phyloP scores from a whole-genome alignment of 2,329 filamentous ascomycete species.

The Fusarium papillatum region DNA sequence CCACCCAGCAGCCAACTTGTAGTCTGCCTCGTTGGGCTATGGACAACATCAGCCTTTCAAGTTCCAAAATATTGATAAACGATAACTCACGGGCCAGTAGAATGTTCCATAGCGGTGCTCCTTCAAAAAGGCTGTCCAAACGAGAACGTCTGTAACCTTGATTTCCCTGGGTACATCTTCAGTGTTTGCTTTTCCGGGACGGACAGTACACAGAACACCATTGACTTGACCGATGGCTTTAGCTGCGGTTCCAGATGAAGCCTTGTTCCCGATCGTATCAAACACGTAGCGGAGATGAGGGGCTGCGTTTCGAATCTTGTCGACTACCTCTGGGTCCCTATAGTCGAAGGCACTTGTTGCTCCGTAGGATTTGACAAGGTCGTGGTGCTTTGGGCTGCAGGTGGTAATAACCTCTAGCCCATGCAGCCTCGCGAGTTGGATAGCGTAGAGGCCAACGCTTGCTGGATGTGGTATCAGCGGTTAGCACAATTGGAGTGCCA shows the following conservation, averaged over 20 bases:
- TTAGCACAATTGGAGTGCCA: neutral
- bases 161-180: conserved; percentile 49
- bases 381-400: conserved; percentile 49
- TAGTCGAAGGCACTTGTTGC: conserved; percentile 28
- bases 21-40: conserved; percentile 51
- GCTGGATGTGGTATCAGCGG: conserved; percentile 37
- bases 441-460: conserved; percentile 53
- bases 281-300: conserved; percentile 53
- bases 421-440: conserved; percentile 50
- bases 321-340: conserved; percentile 46
- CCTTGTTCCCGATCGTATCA: conserved; percentile 57
- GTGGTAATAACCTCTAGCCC: conserved; percentile 53
- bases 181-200: conserved; percentile 55
- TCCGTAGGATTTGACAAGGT: conserved; percentile 48
- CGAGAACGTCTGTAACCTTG: conserved; percentile 56
- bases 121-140: conserved; percentile 58
- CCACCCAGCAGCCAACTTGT: conserved; percentile 52
- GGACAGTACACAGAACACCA: conserved; percentile 55
- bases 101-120: conserved; percentile 52
- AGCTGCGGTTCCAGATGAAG: conserved; percentile 50
- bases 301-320: conserved; percentile 54
- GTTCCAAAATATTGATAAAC: too few relatives aligned
- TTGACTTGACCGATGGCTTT: conserved; percentile 43
- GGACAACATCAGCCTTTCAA: neutral
- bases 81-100: conserved; percentile 51